Evolutionary conservation across 805 yeast species (phyloP).

Genomic region (Kodamaea laetipori): DNA sequence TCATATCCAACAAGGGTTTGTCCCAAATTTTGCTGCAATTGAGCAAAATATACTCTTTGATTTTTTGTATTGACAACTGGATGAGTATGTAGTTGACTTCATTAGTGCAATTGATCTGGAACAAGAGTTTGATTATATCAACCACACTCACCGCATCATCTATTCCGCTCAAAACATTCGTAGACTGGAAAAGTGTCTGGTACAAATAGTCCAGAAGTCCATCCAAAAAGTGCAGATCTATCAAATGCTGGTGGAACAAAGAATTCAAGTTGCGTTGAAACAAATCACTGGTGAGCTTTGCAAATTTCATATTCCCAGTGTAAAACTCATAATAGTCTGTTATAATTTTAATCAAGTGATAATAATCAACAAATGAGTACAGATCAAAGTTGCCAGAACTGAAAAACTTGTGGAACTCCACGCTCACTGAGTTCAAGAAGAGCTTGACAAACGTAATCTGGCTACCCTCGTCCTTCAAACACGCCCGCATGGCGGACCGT

Average conservation of each 20-base stretch:
- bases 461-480: constrained; percentile 34
- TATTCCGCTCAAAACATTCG: constrained; percentile 4
- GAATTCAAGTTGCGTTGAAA: constrained; percentile 34
- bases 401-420: constrained; percentile 21
- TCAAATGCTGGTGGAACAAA: constrained; percentile 21
- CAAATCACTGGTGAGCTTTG: constrained; percentile 20
- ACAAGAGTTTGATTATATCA: constrained; percentile 14
- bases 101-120: constrained; percentile 23
- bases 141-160: not conserved
- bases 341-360: constrained; percentile 21
- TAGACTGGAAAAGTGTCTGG: constrained; percentile 9
- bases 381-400: constrained; percentile 5
- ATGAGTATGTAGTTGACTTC: constrained; percentile 34
- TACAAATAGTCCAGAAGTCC: constrained; percentile 12
- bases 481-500: constrained; percentile 38
- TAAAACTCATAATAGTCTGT: constrained; percentile 27
- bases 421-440: constrained; percentile 34
- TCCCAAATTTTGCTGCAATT: constrained; percentile 42
- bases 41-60: constrained; percentile 31
- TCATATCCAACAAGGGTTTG: constrained; percentile 31
- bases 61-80: constrained; percentile 37
- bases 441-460: constrained; percentile 38
- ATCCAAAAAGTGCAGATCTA: constrained; percentile 10
- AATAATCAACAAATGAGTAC: constrained; percentile 17
- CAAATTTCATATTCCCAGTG: constrained; percentile 26